Conservation (phyloP, 495 filamentous ascomycete species). For the Trichoderma gamsii region DNA sequence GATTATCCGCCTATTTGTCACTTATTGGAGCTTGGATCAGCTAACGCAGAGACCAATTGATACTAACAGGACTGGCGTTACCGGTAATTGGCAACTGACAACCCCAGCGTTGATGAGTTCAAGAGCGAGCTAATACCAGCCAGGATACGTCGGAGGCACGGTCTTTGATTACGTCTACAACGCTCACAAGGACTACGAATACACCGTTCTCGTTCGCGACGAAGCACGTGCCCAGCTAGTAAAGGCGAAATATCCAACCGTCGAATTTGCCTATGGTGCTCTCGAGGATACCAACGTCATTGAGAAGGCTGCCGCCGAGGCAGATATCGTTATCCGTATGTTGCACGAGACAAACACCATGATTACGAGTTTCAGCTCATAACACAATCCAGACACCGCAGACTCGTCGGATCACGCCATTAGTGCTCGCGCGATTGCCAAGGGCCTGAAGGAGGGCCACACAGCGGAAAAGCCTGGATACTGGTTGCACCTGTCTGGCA, state of each 20-base stretch:
- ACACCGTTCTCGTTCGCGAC: conserved; percentile 61
- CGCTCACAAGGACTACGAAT: conserved; percentile 62
- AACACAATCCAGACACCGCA: conserved; percentile 35
- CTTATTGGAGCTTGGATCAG: not conserved
- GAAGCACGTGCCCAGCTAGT: conserved; percentile 58
- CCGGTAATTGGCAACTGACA: conserved; percentile 24
- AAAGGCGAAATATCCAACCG: conserved; percentile 49
- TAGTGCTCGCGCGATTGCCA: conserved; percentile 39
- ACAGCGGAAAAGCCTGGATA: conserved; percentile 41
- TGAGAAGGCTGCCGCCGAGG: conserved; percentile 51
- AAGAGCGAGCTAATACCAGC: not conserved
- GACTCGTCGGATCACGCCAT: conserved; percentile 40
- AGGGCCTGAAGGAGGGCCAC: conserved; percentile 39
- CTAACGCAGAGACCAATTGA: not conserved
- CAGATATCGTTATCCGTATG: conserved; percentile 63
- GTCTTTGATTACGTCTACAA: conserved; percentile 52
- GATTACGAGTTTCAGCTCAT: not conserved
- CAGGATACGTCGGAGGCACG: conserved; percentile 76
- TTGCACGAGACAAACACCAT: conserved; percentile 11
- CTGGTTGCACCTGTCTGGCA: conserved; percentile 45
- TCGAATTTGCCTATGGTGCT: conserved; percentile 51
- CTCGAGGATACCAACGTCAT: conserved; percentile 52
- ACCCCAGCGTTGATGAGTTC: not conserved
- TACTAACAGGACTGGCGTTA: conserved; percentile 31
- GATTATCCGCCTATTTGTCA: conserved; percentile 1